phyloP scores from a whole-genome alignment of 495 filamentous ascomycete species.

The Aspergillus ellipticus region DNA sequence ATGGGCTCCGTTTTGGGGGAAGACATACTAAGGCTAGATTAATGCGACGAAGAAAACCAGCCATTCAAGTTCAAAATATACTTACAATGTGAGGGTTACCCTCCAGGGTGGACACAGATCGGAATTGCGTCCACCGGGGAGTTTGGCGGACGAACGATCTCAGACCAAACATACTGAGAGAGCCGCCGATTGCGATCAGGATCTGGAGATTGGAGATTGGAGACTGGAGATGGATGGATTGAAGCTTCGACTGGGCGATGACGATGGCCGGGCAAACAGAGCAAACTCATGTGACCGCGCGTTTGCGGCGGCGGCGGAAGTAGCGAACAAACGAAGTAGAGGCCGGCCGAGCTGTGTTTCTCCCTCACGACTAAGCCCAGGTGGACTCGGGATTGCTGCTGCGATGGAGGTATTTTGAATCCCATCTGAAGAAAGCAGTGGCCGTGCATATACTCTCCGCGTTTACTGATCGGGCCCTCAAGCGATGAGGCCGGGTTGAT shows the following conservation, averaged over 20 bases:
- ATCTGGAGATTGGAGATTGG: no score
- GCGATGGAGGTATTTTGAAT: no score
- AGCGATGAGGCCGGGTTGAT: neutral
- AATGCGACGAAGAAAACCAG: no score
- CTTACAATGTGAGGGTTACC: conserved; percentile 54
- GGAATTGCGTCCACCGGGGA: conserved; percentile 27
- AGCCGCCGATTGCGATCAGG: neutral
- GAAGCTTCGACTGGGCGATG: conserved; percentile 11
- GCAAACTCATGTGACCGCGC: conserved; percentile 32
- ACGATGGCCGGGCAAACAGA: conserved; percentile 27
- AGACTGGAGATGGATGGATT: neutral
- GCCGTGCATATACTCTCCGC: no score
- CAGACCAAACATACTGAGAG: conserved; percentile 22
- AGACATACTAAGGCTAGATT: conserved; percentile 79
- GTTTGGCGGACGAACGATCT: conserved; percentile 21
- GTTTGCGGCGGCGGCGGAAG: conserved; percentile 9
- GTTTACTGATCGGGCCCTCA: neutral
- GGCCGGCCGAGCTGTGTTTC: no score
- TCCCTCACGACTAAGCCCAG: no score
- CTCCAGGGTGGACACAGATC: conserved; percentile 49
- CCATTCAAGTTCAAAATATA: no score
- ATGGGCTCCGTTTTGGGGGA: conserved; percentile 46
- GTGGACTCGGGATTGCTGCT: no score
- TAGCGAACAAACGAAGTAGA: no score
- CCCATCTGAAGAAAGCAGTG: no score